Conservation (phyloP, 2,329 filamentous ascomycete genomes). For the Diaporthe helianthi region DNA sequence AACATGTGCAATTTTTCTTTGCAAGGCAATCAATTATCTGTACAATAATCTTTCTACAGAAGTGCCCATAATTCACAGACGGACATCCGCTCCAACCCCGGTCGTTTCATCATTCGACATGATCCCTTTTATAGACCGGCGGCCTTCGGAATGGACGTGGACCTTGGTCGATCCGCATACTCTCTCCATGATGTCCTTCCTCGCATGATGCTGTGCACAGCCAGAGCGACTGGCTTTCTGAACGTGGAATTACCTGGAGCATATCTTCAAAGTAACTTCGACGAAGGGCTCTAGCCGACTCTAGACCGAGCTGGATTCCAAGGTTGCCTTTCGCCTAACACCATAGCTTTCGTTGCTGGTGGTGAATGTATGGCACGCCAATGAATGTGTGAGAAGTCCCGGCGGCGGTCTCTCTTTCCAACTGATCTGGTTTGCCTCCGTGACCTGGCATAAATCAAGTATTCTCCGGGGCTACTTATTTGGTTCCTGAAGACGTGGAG, state of each 20-base stretch:
- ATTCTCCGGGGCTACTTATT: background rate
- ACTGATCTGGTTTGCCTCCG: background rate
- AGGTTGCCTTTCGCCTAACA: background rate
- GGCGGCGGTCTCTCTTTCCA: background rate
- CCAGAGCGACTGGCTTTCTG: background rate
- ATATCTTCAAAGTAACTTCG: background rate
- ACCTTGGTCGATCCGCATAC: background rate
- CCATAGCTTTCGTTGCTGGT: no score
- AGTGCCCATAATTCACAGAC: background rate
- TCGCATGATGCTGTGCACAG: background rate
- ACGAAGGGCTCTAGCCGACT: no score
- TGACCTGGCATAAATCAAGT: no score
- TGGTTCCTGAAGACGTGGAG: background rate
- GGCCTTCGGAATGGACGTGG: background rate
- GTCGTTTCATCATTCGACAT: background rate
- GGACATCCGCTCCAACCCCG: background rate
- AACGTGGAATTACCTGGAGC: background rate
- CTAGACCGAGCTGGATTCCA: background rate
- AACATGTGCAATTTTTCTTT: no score
- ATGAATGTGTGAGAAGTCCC: no score
- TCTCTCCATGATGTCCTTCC: background rate
- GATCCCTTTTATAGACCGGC: background rate
- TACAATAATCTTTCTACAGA: background rate
- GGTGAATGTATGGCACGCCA: background rate
- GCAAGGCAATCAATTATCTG: background rate